phyloP scores from a whole-genome alignment of 2,329 filamentous ascomycete species.

The Akanthomyces uredinophilus region DNA sequence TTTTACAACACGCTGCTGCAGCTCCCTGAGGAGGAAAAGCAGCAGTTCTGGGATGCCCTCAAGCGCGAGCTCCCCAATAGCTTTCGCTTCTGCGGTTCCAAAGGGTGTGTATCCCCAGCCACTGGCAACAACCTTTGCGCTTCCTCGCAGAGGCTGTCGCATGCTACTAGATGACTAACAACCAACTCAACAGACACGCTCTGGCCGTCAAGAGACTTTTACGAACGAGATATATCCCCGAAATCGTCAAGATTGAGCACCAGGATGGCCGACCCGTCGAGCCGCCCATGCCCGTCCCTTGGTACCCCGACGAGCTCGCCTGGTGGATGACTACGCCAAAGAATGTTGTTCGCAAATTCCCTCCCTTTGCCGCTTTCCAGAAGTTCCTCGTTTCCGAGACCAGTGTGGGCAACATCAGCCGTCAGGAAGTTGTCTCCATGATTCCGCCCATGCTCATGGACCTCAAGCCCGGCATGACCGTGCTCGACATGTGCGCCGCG shows the following conservation, averaged over 20 bases:
- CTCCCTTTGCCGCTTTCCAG: constrained; percentile 91
- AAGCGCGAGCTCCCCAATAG: constrained; percentile 88
- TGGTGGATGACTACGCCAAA: constrained; percentile 99
- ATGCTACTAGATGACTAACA: background rate
- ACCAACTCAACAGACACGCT: constrained; percentile 61
- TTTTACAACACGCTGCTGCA: constrained; percentile 80
- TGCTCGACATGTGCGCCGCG: constrained; percentile 92
- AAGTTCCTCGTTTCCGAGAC: constrained; percentile 98
- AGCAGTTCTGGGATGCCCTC: constrained; percentile 78
- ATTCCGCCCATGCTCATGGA: constrained; percentile 94
- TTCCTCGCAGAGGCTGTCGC: background rate
- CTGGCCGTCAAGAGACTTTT: constrained; percentile 84
- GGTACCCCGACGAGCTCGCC: constrained; percentile 92
- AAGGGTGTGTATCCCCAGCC: constrained; percentile 53
- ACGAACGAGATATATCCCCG: constrained; percentile 81
- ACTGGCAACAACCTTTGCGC: background rate
- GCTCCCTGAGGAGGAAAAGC: constrained; percentile 70
- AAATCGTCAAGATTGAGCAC: constrained; percentile 78
- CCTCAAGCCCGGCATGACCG: constrained; percentile 82
- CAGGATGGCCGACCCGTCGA: constrained; percentile 78
- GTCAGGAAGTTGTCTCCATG: constrained; percentile 98
- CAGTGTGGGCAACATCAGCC: constrained; percentile 92
- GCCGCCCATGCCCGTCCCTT: constrained; percentile 74
- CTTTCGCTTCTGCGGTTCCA: constrained; percentile 94
- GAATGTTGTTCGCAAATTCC: constrained; percentile 88